Evolutionary conservation across 1,284 basidiomycete genomes (phyloP), one percentile per base, ranked within the genome.

Genomic region (Sporisorium iseilematis-ciliati): DNA sequence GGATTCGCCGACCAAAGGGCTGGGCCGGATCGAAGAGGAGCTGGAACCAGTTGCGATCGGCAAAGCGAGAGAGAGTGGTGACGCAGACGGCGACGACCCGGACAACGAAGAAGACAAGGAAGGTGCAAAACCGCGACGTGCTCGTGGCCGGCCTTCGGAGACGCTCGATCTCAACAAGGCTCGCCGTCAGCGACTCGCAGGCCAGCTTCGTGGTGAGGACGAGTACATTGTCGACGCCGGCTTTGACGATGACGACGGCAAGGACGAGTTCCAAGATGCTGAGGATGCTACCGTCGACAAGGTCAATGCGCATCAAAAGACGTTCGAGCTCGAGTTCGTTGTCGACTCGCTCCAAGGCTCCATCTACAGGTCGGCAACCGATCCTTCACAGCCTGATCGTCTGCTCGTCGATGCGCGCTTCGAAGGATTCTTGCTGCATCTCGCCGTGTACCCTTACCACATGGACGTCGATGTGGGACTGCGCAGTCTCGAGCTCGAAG

Each of bases 381-480:
- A 87, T 38, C 77, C 80, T 0, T 88, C 90, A 55, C 90, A 89
- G 29, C 83, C 86, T 2, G 94, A 97, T 74, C 90, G 88, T 64
- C 87, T 89, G 6, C 87, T 99, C 14, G 96, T 94, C 8, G 90
- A 93, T 80, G 90, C 96, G 10, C 88, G 90, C 4, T 89, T 99
- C 33, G 90, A 94, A 75, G 90, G 90, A 31, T 99, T 99, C 77
- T 60, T 78, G 29, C 51, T 85, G 42, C 73, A 77, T 35, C 64
- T 85, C 1, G 75, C 78, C 16, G 71, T 85, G 10, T 76, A 69
- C 25, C 82, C 81, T 7, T 80, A 77, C 65, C 92, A 95, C 83
- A 92, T 99, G 91, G 90, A 90, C 49, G 94, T 97, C 35, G 91
- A 93, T 79, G 89, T 99, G 31, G 91, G 90, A 65, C 89, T 99